A percentile compares a stretch with the other conserved stretches of the same genome.
These are phyloP conservation scores for Penicillium soppii DNA, from an alignment of 495 filamentous ascomycete species.

Conservation along the genomic window DNA sequence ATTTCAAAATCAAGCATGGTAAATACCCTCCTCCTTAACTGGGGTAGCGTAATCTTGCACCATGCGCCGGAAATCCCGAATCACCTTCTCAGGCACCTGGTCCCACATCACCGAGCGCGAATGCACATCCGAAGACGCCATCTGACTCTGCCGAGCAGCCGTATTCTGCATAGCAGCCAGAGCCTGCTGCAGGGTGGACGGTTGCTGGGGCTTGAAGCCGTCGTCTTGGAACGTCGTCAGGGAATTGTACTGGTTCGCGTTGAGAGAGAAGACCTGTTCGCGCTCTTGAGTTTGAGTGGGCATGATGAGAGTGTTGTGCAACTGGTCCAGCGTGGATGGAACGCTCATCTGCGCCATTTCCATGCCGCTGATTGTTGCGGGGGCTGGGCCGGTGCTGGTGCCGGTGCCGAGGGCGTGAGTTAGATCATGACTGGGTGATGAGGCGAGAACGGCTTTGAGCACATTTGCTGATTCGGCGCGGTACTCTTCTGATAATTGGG, in stretches of 20 bases:
- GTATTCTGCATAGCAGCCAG: conserved; percentile 77
- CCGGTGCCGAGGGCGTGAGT: conserved; percentile 30
- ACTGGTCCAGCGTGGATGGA: conserved; percentile 68
- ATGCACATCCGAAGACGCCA: conserved; percentile 68
- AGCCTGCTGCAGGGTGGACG: conserved; percentile 74
- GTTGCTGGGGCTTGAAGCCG: conserved; percentile 44
- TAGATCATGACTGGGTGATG: conserved; percentile 35
- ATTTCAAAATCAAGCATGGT: conserved; percentile 10
- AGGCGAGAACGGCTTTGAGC: conserved; percentile 84
- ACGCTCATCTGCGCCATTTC: conserved; percentile 55
- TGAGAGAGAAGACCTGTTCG: conserved; percentile 84
- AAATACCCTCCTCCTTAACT: conserved; percentile 36
- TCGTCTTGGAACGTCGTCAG: conserved; percentile 61
- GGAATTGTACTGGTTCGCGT: conserved; percentile 84
- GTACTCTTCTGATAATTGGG: conserved; percentile 88
- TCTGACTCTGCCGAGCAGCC: conserved; percentile 39
- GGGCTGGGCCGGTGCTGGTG: conserved; percentile 37
- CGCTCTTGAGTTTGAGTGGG: conserved; percentile 84
- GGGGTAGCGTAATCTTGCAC: conserved; percentile 56
- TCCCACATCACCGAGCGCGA: conserved; percentile 93
- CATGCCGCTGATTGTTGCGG: conserved; percentile 43
- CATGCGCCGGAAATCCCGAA: conserved; percentile 88
- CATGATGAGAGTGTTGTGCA: conserved; percentile 70
- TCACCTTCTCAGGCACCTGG: conserved; percentile 85
- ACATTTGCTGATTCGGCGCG: conserved; percentile 89